Evolutionary conservation across 2,329 filamentous ascomycete species (phyloP).

Genomic region (Hysterium pulicare): DNA sequence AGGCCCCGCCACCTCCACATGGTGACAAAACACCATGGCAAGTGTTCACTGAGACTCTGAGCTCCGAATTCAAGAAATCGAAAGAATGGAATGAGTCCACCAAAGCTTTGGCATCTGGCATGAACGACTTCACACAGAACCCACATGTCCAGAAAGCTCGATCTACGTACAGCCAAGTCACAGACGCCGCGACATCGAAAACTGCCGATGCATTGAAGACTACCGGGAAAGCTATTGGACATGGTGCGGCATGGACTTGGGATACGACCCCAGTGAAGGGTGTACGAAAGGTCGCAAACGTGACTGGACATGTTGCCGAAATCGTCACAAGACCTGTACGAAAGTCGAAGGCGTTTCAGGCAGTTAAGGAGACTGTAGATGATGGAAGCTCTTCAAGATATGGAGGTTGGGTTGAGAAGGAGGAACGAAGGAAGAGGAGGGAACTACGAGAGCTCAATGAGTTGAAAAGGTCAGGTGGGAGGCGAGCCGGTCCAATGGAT

Average conservation of each 20-base stretch:
- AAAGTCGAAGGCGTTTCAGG: slow-evolving; percentile 90
- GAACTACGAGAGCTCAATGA: slow-evolving; percentile 68
- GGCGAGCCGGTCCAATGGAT: slow-evolving; percentile 57
- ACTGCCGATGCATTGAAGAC: slow-evolving; percentile 78
- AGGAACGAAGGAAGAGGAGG: slow-evolving; percentile 78
- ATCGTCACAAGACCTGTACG: slow-evolving; percentile 93
- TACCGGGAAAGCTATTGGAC: slow-evolving; percentile 82
- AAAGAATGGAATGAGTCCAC: slow-evolving; percentile 99
- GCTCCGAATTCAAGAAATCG: slow-evolving; percentile 88
- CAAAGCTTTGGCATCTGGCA: slow-evolving; percentile 84
- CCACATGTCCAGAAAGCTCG: slow-evolving; percentile 83
- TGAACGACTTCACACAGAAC: slow-evolving; percentile 89
- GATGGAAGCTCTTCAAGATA: slow-evolving; percentile 95
- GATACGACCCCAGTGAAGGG: slow-evolving; percentile 92
- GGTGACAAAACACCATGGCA: slow-evolving; percentile 99
- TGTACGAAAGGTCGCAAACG: slow-evolving; percentile 78
- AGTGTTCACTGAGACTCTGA: slow-evolving; percentile 96
- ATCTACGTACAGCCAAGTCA: slow-evolving; percentile 82
- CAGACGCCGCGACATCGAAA: slow-evolving; percentile 74
- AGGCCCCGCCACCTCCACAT: slow-evolving; percentile 87
- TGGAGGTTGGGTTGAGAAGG: slow-evolving; percentile 94
- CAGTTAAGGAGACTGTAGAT: slow-evolving; percentile 91
- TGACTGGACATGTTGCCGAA: slow-evolving; percentile 82
- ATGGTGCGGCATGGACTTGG: slow-evolving; percentile 95
- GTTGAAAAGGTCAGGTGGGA: slow-evolving; percentile 48